Evolutionary conservation across 108 stramenopile genomes (phyloP), one percentile per base, ranked within the genome.

Genomic region (Parietichytrium sp.): DNA sequence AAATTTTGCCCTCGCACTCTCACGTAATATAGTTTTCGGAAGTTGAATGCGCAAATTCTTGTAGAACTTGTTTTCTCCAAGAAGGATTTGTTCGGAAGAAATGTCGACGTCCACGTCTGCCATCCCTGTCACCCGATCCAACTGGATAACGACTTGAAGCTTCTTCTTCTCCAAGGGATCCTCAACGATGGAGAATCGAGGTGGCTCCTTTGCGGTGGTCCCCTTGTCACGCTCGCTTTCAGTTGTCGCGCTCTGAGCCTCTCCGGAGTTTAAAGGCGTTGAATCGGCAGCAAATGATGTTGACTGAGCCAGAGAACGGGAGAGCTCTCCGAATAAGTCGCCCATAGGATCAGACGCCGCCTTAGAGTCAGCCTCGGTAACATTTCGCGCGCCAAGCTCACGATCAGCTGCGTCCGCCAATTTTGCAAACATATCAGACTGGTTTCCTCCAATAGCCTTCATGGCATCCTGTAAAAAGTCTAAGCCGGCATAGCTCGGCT

Each of bases 91-190:
- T 16, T 10, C n/a, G 20, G 36, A 33, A 10, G 61, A 72, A 27
- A 72, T 72, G 15, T 72, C 61, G 13, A 72, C 61, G 45, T 72
- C 61, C 0, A 72, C 45, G 13, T 72, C 61, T 6, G 61, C 61
- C 10, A 72, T 33, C 16, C 20, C 10, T 2, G 38, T 45, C 13
- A 23, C 18, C 10, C 20, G 29, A 6, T 42, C 61, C 23, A 72
- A 33, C n/a, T 72, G 38, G 16, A 72, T 12, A 27, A 72, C 42
- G 29, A 72, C 6, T 27, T 72, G 36, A 7, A 72, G 7, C 42
- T 72, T 42, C 8, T 42, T 42, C 0, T 16, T 27, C 8, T 36
- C 61, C 38, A 10, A 16, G 2, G 36, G 36, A 16, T 72, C 33
- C 8, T 7, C 33, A 25, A 72, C 29, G 38, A 23, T 36, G 42